Evolutionary conservation across 2,329 filamentous ascomycete species (phyloP), one percentile per base, ranked within the genome.

Genomic region (Calycina marina): DNA sequence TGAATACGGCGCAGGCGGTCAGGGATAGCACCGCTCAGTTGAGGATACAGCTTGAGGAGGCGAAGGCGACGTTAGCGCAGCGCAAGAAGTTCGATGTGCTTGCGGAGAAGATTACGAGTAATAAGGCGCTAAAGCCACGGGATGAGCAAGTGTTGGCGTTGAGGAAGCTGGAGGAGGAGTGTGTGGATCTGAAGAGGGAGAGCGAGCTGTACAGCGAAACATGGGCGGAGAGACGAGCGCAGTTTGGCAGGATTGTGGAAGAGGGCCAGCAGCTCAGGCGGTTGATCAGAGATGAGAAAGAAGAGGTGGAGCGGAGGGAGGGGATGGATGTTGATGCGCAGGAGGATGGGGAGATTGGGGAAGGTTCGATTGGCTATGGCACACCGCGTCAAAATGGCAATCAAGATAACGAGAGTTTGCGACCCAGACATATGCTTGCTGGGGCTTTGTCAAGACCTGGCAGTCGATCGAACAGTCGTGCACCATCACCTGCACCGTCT

Each of bases 261-360:
- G 88, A 94, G 60, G 84, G 84, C n/a, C 80, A 81, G 69, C 67
- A 82, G 41, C 67, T 96, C 54, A 65, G 86, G 36, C 68, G 82
- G 30, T 66, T 92, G 53, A 93, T 96, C 49, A 75, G 85, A 39
- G 86, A 93, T 49, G 88, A 94, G 63, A 93, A 93, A 59, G 86
- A 93, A 54, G 85, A 93, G 57, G 82, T 90, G 0, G 85, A 93
- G 57, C 66, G 83, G 25, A 70, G 84, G 34, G 84, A 92, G 55
- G 84, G 83, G 17, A 84, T 84, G 72, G 74, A 73, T 34, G 49
- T 42, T 16, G 47, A 42, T 42, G 20, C 8, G n/a, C 76, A 73
- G 29, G 69, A 63, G 11, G 76, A 67, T 39, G 64, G 59, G 4
- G 64, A 77, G 44, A 64, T 76, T 44, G 73, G 75, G 22, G 67